Conservation (phyloP, 1,139 yeast genomes). For the Debaryomyces robertsiae region DNA sequence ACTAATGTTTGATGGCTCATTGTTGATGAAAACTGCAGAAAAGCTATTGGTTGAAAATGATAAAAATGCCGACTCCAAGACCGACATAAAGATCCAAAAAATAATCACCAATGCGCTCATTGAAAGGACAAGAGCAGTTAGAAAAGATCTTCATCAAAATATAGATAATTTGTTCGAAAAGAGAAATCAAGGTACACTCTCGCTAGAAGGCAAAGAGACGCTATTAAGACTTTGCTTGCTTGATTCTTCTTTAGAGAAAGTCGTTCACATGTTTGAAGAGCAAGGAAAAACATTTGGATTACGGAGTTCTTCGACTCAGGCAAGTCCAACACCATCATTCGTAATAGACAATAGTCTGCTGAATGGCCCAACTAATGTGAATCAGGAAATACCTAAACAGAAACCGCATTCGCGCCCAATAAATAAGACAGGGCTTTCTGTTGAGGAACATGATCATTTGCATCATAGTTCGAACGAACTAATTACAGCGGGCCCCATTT, state of each 20-base stretch:
- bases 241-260: slow-evolving; percentile 47
- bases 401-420: neutral
- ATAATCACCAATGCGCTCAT: slow-evolving; percentile 46
- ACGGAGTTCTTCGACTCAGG: neutral
- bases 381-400: neutral
- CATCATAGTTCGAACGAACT: slow-evolving; percentile 55
- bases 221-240: slow-evolving; percentile 46
- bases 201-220: slow-evolving; percentile 49
- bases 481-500: slow-evolving; percentile 56
- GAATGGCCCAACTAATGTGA: neutral
- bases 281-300: slow-evolving; percentile 27
- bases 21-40: slow-evolving; percentile 67
- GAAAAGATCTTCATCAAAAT: slow-evolving; percentile 44
- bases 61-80: slow-evolving; percentile 31
- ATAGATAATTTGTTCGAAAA: slow-evolving; percentile 43
- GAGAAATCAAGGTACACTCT: slow-evolving; percentile 38
- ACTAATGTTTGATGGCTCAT: slow-evolving; percentile 50
- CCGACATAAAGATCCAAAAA: slow-evolving; percentile 41
- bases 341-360: neutral
- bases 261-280: slow-evolving; percentile 47
- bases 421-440: slow-evolving; percentile 6
- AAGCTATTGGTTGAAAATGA: slow-evolving; percentile 50
- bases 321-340: slow-evolving; percentile 5
- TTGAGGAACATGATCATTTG: slow-evolving; percentile 29
- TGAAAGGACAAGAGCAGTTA: slow-evolving; percentile 44